Conservation (phyloP, 2,329 filamentous ascomycete species). For the Lojkania enalia region DNA sequence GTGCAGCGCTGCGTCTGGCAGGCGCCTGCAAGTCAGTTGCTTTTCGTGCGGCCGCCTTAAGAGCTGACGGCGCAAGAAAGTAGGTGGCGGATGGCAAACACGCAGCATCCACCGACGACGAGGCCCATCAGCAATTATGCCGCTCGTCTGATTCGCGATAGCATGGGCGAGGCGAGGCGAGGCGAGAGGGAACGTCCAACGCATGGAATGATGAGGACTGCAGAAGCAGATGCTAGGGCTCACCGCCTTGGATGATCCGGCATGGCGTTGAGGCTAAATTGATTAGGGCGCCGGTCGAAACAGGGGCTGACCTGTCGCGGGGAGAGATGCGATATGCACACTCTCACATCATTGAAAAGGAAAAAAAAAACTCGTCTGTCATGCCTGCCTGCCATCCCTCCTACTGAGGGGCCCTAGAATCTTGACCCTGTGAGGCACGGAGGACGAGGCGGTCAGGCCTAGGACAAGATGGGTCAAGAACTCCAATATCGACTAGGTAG, state of each 20-base stretch:
- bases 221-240: constrained; percentile 25
- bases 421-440: constrained; percentile 13
- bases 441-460: constrained; percentile 36
- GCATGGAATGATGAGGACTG: constrained; percentile 11
- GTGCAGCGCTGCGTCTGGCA: constrained; percentile 1
- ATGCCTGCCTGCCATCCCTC: constrained; percentile 20
- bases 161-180: neutral
- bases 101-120: neutral
- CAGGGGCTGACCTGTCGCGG: constrained; percentile 30
- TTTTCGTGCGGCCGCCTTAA: constrained; percentile 1
- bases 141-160: neutral
- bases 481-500: too few relatives aligned
- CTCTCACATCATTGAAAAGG: constrained; percentile 34
- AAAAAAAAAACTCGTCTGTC: constrained; percentile 4
- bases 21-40: neutral
- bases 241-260: constrained; percentile 36
- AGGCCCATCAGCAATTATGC: too few relatives aligned
- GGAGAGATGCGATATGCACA: constrained; percentile 39
- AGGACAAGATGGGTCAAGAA: too few relatives aligned
- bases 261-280: constrained; percentile 36
- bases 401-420: too few relatives aligned
- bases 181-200: neutral
- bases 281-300: constrained; percentile 28
- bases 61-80: constrained; percentile 1
- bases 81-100: neutral